Evolutionary conservation across 495 filamentous ascomycete species (phyloP), one percentile per base, ranked within the genome.

Genomic region (Mytilinidion resinicola): DNA sequence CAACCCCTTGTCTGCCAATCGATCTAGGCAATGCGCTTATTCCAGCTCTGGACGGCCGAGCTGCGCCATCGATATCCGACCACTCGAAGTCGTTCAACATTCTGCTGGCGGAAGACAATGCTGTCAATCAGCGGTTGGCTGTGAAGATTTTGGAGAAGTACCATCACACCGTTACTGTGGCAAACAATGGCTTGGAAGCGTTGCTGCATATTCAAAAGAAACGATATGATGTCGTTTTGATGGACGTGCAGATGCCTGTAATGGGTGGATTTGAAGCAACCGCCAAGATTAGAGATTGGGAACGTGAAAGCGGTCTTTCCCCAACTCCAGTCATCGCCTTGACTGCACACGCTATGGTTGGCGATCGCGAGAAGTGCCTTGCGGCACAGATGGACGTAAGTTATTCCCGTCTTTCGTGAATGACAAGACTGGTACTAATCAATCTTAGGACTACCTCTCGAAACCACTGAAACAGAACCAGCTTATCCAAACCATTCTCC

Each of bases 201-300:
- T 82, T 97, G 12, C 89, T 97, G 60, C 85, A 86, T 25, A 82
- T 97, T 61, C 90, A 90, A 76, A 82, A 85, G 65, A 90, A 88
- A 73, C 86, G 89, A 61, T 98, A 92, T 67, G 93, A 98, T 73
- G 89, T 95, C 65, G 93, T 98, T 60, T 75, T 99, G 47, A 99
- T 99, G 93, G 93, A 99, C 66, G 95, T 99, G 7, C 95, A 97
- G 71, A 99, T 99, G 95, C 95, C 95, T 19, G 86, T 97, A 59
- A 97, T 99, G 91, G 95, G 95, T 63, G 95, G 95, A 37, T 99
- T 97, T 70, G 95, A 99, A 73, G 90, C 95, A 38, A 99, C 95
- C 17, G 90, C 85, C 53, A 96, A 93, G 77, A 99, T 99, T 60
- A 86, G 95, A 50, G 91, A 96, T 66, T 96, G 89, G 67, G 95